phyloP scores from a whole-genome alignment of 2,329 filamentous ascomycete genomes.

The Fusarium buxicola region DNA sequence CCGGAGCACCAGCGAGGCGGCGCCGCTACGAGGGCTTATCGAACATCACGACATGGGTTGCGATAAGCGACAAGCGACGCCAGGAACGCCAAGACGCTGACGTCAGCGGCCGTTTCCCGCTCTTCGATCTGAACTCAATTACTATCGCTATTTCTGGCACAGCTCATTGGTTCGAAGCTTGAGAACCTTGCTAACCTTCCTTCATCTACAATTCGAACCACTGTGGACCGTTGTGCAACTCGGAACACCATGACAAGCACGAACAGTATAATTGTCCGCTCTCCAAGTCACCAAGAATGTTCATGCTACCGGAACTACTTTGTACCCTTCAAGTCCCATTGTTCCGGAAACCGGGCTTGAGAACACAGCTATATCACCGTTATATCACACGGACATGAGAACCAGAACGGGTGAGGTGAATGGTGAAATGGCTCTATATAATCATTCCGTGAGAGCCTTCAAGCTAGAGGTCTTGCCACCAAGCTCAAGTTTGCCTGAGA shows the following conservation, averaged over 20 bases:
- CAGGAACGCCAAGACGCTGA: constrained; percentile 15
- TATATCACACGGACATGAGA: not conserved
- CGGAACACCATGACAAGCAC: no score
- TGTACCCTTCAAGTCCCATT: no score
- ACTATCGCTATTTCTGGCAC: no score
- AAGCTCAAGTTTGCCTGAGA: not conserved
- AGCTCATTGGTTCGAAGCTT: no score
- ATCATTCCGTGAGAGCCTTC: not conserved
- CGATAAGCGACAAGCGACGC: constrained; percentile 12
- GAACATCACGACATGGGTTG: constrained; percentile 6
- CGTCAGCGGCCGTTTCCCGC: constrained; percentile 9
- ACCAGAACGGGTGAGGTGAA: not conserved
- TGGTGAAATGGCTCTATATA: not conserved
- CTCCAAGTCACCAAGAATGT: no score
- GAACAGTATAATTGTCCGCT: no score
- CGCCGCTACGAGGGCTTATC: constrained; percentile 17
- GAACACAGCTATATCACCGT: no score
- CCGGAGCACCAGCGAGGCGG: not conserved
- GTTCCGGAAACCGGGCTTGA: no score
- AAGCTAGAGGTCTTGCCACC: not conserved
- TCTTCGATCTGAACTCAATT: not conserved
- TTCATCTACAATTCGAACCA: no score
- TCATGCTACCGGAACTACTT: no score
- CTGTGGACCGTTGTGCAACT: no score
- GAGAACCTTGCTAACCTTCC: no score